Conservation (phyloP, 805 yeast genomes). For the Candida tibetensis region DNA sequence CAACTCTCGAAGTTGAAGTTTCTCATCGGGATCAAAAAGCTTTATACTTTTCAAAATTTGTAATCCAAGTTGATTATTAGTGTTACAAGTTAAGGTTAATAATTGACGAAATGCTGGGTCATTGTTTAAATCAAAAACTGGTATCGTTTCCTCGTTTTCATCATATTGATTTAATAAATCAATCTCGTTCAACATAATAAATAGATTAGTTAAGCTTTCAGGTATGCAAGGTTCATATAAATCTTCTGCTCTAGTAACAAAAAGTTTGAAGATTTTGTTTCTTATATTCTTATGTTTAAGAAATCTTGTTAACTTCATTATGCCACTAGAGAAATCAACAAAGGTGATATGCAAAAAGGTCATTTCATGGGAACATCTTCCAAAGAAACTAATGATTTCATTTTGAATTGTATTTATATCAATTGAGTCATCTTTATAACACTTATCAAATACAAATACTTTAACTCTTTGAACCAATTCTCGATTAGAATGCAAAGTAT, state of each 20-base stretch:
- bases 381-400: conserved; percentile 26
- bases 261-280: conserved; percentile 27
- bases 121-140: conserved; percentile 16
- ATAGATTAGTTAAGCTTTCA: conserved; percentile 27
- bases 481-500: conserved; percentile 17
- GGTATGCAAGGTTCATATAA: conserved; percentile 26
- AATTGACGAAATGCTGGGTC: conserved; percentile 17
- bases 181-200: conserved; percentile 30
- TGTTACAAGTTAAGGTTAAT: conserved; percentile 29
- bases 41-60: conserved; percentile 22
- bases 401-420: conserved; percentile 19
- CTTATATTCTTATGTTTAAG: conserved; percentile 22
- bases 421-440: conserved; percentile 14
- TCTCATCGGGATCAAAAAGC: conserved; percentile 18
- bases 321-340: conserved; percentile 24
- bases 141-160: neutral
- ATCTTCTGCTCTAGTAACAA: conserved; percentile 22
- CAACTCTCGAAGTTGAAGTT: conserved; percentile 26
- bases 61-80: conserved; percentile 31
- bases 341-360: conserved; percentile 33
- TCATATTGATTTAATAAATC: conserved; percentile 18
- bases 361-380: conserved; percentile 19
- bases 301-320: conserved; percentile 23
- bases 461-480: conserved; percentile 20
- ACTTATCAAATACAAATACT: conserved; percentile 35